phyloP scores from a whole-genome alignment of 208 protist genomes.

The Acanthamoeba sp. region DNA sequence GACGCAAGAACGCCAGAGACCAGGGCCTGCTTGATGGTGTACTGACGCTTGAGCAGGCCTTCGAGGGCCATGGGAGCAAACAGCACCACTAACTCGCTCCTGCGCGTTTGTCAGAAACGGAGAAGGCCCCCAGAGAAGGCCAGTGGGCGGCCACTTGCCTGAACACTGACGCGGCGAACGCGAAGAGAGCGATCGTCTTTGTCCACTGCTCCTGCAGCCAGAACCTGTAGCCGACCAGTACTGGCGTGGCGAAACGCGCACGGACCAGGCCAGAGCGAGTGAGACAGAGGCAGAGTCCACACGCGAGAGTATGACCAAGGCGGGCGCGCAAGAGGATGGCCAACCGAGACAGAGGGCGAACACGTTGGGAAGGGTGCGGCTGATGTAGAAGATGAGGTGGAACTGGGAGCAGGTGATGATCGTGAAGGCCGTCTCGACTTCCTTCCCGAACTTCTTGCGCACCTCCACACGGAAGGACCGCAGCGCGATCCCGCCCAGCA shows the following conservation, averaged over 20 bases:
- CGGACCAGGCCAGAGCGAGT: not conserved
- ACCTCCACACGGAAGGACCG: constrained; percentile 55
- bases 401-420: constrained; percentile 91
- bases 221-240: constrained; percentile 64
- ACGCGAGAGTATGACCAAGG: too few species aligned
- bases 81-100: constrained; percentile 42
- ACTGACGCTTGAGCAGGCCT: not conserved
- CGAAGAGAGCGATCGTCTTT: constrained; percentile 37
- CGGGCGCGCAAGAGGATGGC: not conserved
- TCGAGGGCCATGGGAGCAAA: constrained; percentile 54
- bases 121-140: not conserved
- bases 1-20: constrained; percentile 53
- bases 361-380: constrained; percentile 93
- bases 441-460: constrained; percentile 67
- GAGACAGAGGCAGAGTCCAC: too few species aligned
- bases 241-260: not conserved
- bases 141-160: not conserved
- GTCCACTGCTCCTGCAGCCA: constrained; percentile 68
- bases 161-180: constrained; percentile 17
- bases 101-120: not conserved
- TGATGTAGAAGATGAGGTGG: constrained; percentile 94
- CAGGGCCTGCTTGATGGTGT: constrained; percentile 45
- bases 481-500: not conserved
- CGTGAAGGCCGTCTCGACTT: constrained; percentile 34
- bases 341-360: constrained; percentile 88